Evolutionary conservation across 441 rosid genomes (phyloP).

Genomic region (Arabidopsis lyrata): DNA sequence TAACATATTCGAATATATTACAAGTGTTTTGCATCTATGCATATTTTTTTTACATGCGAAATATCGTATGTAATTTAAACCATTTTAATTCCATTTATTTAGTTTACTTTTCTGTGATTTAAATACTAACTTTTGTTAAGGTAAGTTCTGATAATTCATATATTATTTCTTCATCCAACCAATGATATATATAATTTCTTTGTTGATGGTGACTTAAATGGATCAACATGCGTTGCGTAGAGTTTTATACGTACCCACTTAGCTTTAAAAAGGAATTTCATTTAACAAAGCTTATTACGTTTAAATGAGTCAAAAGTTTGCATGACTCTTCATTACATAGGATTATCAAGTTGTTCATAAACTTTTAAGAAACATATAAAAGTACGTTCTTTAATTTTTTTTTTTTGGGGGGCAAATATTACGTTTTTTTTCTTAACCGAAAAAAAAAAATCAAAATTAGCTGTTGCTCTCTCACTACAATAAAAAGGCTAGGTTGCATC

Average conservation of each 20-base stretch:
- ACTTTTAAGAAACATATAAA: background rate
- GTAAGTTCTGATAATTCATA: background rate
- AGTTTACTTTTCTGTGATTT: background rate
- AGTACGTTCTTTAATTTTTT: too few species aligned
- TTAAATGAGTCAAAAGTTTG: conserved; percentile 27
- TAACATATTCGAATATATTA: conserved; percentile 3
- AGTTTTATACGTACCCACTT: conserved; percentile 7
- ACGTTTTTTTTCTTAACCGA: background rate
- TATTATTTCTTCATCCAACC: background rate
- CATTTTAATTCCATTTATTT: background rate
- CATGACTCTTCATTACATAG: conserved; percentile 27
- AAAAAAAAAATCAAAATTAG: background rate
- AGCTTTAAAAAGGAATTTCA: conserved; percentile 1
- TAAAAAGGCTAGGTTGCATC: too few species aligned
- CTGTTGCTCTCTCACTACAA: too few species aligned
- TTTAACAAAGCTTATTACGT: conserved; percentile 27
- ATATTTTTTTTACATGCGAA: background rate
- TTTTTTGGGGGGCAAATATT: too few species aligned
- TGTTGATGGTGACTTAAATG: conserved; percentile 16
- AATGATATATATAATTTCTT: background rate
- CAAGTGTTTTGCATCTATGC: background rate
- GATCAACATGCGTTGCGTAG: conserved; percentile 1
- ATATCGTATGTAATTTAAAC: background rate
- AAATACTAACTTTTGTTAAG: background rate
- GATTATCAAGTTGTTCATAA: conserved; percentile 20